Percentiles rank a stretch among this genome's conserved stretches.
These are phyloP conservation scores for Torrubiellomyces zombiae DNA, from an alignment of 2,329 filamentous ascomycete species.

Conservation along the genomic window DNA sequence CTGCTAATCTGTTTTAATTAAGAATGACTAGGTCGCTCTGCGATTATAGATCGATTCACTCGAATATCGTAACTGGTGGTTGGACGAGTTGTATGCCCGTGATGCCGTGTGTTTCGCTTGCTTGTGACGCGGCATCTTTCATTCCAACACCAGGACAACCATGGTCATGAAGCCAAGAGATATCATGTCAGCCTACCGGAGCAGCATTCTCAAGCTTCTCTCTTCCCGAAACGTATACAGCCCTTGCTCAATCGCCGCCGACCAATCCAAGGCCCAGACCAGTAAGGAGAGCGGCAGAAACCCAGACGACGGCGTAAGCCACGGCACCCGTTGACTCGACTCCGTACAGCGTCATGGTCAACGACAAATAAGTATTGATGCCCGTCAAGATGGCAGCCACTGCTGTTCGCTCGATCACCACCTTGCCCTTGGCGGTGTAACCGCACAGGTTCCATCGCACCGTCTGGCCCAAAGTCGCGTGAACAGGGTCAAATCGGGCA, in stretches of 20 bases:
- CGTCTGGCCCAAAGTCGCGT: conserved; percentile 51
- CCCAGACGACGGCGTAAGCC: conserved; percentile 62
- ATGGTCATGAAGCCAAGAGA: too few species aligned
- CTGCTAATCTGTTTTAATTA: too few species aligned
- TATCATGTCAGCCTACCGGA: too few species aligned
- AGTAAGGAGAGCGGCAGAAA: conserved; percentile 41
- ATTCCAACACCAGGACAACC: too few species aligned
- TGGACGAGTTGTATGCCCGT: too few species aligned
- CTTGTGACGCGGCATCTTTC: too few species aligned
- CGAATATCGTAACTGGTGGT: too few species aligned
- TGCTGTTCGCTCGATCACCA: conserved; percentile 47
- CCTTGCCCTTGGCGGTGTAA: conserved; percentile 43
- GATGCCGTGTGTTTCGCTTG: too few species aligned
- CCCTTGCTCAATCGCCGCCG: conserved; percentile 20
- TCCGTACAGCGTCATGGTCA: conserved; percentile 49
- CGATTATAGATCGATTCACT: too few species aligned
- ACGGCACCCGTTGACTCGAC: conserved; percentile 53
- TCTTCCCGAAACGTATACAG: too few species aligned
- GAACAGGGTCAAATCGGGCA: conserved; percentile 43
- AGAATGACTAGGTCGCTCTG: too few species aligned
- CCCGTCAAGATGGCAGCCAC: conserved; percentile 40
- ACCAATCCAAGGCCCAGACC: conserved; percentile 39
- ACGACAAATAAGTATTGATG: conserved; percentile 45
- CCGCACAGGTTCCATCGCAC: conserved; percentile 59
- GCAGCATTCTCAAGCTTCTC: background rate